phyloP scores from a whole-genome alignment of 2,329 filamentous ascomycete genomes.

The Mariannaea sp. region DNA sequence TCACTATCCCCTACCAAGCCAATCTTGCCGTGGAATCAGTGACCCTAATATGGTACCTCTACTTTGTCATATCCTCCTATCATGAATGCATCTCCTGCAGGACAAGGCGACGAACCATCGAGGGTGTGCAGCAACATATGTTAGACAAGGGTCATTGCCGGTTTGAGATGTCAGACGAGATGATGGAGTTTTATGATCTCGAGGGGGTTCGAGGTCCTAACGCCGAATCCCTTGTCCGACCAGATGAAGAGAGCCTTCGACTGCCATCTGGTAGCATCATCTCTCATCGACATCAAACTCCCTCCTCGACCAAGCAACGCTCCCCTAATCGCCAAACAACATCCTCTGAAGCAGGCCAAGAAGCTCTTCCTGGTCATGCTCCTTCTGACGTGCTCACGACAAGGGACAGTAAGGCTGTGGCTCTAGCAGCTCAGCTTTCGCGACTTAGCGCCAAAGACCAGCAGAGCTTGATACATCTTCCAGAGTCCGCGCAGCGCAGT shows the following conservation, averaged over 20 bases:
- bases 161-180: slow-evolving; percentile 48
- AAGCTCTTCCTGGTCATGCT: background rate
- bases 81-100: slow-evolving; percentile 58
- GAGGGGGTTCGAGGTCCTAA: slow-evolving; percentile 13
- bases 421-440: slow-evolving; percentile 20
- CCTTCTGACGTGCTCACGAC: slow-evolving; percentile 4
- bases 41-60: slow-evolving; percentile 53
- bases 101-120: slow-evolving; percentile 46
- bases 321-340: background rate
- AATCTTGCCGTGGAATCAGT: slow-evolving; percentile 51
- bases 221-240: background rate
- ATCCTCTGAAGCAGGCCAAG: background rate
- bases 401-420: slow-evolving; percentile 9
- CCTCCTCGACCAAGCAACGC: background rate
- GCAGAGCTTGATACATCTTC: slow-evolving; percentile 27
- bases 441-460: slow-evolving; percentile 23
- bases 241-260: slow-evolving; percentile 4
- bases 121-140: slow-evolving; percentile 59
- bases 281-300: background rate
- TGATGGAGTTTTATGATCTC: slow-evolving; percentile 47
- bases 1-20: slow-evolving; percentile 48
- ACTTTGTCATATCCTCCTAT: slow-evolving; percentile 55
- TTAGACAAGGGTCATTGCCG: slow-evolving; percentile 53
- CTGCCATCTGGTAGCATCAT: slow-evolving; percentile 13
- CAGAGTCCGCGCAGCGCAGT: slow-evolving; percentile 23